A percentile compares a stretch with the other conserved stretches of the same genome.
phyloP scores from a whole-genome alignment of 2,329 filamentous ascomycete species.

The Xylaria hypoxylon region DNA sequence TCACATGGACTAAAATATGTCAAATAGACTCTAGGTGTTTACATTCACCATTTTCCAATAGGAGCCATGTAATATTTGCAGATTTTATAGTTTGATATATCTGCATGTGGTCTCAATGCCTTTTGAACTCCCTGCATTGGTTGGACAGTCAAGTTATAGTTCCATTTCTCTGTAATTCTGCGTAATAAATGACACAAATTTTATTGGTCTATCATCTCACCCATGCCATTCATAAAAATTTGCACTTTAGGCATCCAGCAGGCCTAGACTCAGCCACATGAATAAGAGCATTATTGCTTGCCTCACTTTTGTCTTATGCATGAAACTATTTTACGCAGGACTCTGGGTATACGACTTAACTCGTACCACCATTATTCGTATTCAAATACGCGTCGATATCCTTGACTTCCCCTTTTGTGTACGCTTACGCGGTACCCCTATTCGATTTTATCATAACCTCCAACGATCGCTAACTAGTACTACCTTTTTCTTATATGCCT shows the following conservation, averaged over 20 bases:
- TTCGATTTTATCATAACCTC: neutral
- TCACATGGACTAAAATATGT: neutral
- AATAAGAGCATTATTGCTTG: neutral
- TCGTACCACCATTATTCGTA: neutral
- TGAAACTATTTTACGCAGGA: neutral
- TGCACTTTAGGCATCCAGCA: slow-evolving; percentile 31
- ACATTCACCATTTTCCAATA: neutral
- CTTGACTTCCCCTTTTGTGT: neutral
- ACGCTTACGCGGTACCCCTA: neutral
- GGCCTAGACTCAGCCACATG: neutral
- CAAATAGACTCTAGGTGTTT: neutral
- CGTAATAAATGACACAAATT: neutral
- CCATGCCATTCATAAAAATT: neutral
- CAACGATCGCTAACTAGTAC: neutral
- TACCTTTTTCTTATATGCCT: too few species aligned
- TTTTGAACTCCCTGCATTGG: too few species aligned
- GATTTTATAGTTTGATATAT: too few species aligned
- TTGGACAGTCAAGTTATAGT: too few species aligned
- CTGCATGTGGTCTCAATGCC: too few species aligned
- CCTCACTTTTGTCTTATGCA: slow-evolving; percentile 7
- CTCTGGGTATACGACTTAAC: too few species aligned
- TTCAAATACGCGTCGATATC: neutral
- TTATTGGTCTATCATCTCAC: neutral
- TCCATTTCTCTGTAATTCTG: too few species aligned
- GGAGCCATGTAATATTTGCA: too few species aligned